Evolutionary conservation across 345 rosid species (phyloP), one percentile per base, ranked within the genome.

Genomic region (Heritiera littoralis): DNA sequence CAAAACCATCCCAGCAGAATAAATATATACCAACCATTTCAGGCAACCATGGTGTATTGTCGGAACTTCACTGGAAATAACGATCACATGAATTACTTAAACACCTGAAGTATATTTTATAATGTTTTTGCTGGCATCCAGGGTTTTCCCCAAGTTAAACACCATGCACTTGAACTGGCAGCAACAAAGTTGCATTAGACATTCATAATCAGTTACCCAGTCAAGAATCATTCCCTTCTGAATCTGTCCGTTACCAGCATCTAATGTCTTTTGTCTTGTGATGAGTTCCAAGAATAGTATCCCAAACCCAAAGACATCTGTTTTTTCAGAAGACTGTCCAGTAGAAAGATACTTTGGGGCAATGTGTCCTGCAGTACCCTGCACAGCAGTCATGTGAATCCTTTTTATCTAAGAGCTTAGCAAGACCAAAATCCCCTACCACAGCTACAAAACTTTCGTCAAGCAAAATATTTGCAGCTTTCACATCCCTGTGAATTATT

Each of bases 321-420:
- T 91, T 81, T 93, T 95, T 80, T 95, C 98, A 0, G 98, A 95
- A 68, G 98, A 95, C 63, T 95, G 98, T 66, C 98, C 98, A 1
- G 98, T 95, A 30, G 98, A 95, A 65, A 95, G 98, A 85, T 95
- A 95, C 84, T 95, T 98, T 0, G 98, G 99, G n/a, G 99, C 99
- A 46, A 95, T 95, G 77, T 95, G 98, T 59, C 99, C 99, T 12
- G 92, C 91, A 3, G 99, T 95, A 23, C 99, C 99, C 68, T 97
- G 89, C 2, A 95, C 97, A 0, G 98, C 97, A 1, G 99, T 92
- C 97, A 74, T 95, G 99, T 14, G 98, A 92, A 82, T 93, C 98
- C 77, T 90, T 85, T 74, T 85, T 84, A 82, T 95, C 99, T 75
- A 95, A 77, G 72, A 95, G 87, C 84, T 95, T 95, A 14, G 98